Evolutionary conservation across 2,329 filamentous ascomycete genomes (phyloP), one percentile per base, ranked within the genome.

Genomic region (Cladosporium sp.): DNA sequence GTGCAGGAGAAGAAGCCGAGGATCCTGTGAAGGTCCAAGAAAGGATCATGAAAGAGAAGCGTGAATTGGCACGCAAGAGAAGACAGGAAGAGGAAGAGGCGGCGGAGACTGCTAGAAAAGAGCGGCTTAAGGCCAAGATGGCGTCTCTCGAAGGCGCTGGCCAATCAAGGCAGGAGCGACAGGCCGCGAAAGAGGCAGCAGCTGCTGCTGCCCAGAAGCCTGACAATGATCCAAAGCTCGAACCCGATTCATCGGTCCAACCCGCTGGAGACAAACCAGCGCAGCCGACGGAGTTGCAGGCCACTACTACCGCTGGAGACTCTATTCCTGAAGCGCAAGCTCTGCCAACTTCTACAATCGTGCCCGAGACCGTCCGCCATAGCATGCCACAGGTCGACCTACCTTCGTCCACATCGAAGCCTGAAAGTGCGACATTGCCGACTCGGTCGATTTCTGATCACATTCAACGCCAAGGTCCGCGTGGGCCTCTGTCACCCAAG

Each of bases 11-110:
- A 7, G 53, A 53, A 13, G 74, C 81, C 33, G 82, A 86, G 51
- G 70, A 76, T 76, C 56, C 82, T 75, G 66, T 79, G 72, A 61
- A 85, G 80, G 69, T 86, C 73, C 77, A 86, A 76, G 69, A 78
- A 64, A 75, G 77, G 27, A 71, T 66, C 9, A 66, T 58, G 69
- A 67, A 56, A 19, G 72, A 72, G 51, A 74, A 70, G 59, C 64
- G 67, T 13, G 61, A 65, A 46, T 19, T 38, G 32, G 40, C 36
- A 16, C 57, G 53, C 27, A 60, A 61, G 54, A 57, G 60, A 16
- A 57, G 60, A 8, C 45, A 58, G 30, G 61, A 65, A 50, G 59
- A 65, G 45, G 63, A 66, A 35, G 55, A 57, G 39, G 53, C 51
- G 15, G 53, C 56, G 47, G 60, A 61, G 43, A 54, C 52, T 12